Percentiles rank a stretch among this genome's conserved stretches.
Conservation (phyloP, 139 green algal genomes). For the Chlorella sp. region DNA sequence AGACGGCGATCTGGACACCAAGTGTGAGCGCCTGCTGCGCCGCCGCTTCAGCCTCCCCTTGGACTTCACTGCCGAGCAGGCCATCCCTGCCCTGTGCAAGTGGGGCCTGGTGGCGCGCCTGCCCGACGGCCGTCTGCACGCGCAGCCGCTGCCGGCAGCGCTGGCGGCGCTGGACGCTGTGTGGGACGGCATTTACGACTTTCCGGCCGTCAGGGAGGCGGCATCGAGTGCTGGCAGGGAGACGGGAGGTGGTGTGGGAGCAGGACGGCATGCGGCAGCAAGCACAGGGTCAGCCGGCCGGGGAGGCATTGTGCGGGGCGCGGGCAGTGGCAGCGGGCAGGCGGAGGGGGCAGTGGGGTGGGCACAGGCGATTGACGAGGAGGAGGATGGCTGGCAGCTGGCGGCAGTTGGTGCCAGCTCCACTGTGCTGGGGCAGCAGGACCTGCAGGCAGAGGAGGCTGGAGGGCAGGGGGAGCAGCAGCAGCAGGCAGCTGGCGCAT, state of each 20-base stretch:
- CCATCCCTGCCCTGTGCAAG: neutral
- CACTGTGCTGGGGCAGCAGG: too few species aligned
- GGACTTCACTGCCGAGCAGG: slow-evolving; percentile 22
- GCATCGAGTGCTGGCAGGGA: neutral
- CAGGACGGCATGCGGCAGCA: neutral
- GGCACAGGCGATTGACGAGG: neutral
- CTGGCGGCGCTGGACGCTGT: slow-evolving; percentile 8
- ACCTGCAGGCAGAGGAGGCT: too few species aligned
- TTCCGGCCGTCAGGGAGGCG: neutral
- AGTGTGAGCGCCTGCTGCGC: slow-evolving; percentile 29
- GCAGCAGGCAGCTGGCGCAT: too few species aligned
- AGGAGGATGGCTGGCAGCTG: neutral
- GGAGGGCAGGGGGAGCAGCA: too few species aligned
- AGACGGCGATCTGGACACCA: slow-evolving; percentile 6
- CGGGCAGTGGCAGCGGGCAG: neutral
- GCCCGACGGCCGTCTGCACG: neutral
- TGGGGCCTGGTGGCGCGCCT: slow-evolving; percentile 13
- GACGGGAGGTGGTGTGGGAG: neutral
- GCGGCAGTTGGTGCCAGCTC: too few species aligned
- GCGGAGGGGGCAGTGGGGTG: neutral
- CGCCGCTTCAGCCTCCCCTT: neutral
- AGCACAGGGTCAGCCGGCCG: too few species aligned
- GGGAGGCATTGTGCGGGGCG: neutral
- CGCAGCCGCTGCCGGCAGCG: neutral
- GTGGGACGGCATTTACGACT: slow-evolving; percentile 19